A percentile compares a stretch with the other conserved stretches of the same genome.
Conservation (phyloP, 345 rosid genomes). For the Rhodamnia argentea region DNA sequence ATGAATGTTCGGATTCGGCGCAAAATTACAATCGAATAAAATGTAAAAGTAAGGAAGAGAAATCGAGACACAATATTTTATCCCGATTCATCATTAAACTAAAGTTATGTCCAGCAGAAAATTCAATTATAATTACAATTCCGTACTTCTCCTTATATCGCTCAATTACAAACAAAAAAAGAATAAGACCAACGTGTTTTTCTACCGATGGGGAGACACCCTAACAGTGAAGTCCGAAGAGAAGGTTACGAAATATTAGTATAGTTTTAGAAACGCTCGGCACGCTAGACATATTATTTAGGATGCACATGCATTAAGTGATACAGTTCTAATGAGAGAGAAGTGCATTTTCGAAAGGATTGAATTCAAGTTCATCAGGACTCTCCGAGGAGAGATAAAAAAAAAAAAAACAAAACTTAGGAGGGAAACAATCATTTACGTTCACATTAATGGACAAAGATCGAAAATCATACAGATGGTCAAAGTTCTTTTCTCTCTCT, state of each 20-base stretch:
- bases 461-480: not conserved
- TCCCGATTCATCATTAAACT: too few relatives aligned
- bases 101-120: too few relatives aligned
- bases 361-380: not conserved
- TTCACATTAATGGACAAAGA: not conserved
- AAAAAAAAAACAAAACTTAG: not conserved
- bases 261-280: not conserved
- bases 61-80: too few relatives aligned
- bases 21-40: too few relatives aligned
- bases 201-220: too few relatives aligned
- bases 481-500: too few relatives aligned
- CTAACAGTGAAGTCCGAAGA: not conserved
- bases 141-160: too few relatives aligned
- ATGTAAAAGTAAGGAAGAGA: too few relatives aligned
- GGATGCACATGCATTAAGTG: not conserved
- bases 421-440: not conserved
- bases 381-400: rapidly evolving
- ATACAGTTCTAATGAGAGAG: not conserved
- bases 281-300: not conserved
- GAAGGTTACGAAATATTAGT: not conserved
- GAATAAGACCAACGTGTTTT: too few relatives aligned
- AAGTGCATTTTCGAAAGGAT: not conserved
- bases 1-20: not conserved
- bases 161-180: too few relatives aligned
- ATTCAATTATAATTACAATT: too few relatives aligned